These are phyloP conservation scores for Pachyrhizus erosus DNA, from an alignment of 306 rosid genomes.

Conservation along the genomic window DNA sequence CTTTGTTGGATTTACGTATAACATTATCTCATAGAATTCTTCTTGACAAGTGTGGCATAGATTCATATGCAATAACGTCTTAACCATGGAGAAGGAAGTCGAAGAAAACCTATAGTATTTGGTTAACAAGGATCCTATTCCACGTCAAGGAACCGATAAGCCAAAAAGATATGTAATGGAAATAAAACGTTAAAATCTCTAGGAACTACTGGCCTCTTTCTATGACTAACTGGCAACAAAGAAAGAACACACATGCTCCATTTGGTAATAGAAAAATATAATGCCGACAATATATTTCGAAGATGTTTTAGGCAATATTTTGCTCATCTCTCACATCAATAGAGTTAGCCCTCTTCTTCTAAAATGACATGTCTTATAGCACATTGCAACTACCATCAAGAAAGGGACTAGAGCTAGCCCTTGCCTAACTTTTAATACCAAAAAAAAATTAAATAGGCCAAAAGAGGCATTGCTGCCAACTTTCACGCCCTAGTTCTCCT, in stretches of 20 bases:
- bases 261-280: too few relatives aligned
- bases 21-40: background rate
- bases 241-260: background rate
- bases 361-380: slow-evolving; percentile 26
- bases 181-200: background rate
- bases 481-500: slow-evolving; percentile 7
- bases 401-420: slow-evolving; percentile 46
- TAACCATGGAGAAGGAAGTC: background rate
- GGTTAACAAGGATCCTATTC: background rate
- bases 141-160: background rate
- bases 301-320: background rate
- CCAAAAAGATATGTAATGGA: background rate
- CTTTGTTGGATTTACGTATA: background rate
- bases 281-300: slow-evolving; percentile 29
- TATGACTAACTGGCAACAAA: background rate
- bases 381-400: slow-evolving; percentile 29
- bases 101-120: background rate
- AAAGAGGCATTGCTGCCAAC: slow-evolving; percentile 24
- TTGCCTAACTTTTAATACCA: slow-evolving; percentile 47
- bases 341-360: slow-evolving; percentile 5
- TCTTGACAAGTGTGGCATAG: background rate
- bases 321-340: background rate
- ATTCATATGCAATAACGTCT: background rate
- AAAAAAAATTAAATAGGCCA: slow-evolving; percentile 34
- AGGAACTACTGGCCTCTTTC: background rate